Conservation (phyloP, 2,329 filamentous ascomycete genomes). For the Didymella lethalis region DNA sequence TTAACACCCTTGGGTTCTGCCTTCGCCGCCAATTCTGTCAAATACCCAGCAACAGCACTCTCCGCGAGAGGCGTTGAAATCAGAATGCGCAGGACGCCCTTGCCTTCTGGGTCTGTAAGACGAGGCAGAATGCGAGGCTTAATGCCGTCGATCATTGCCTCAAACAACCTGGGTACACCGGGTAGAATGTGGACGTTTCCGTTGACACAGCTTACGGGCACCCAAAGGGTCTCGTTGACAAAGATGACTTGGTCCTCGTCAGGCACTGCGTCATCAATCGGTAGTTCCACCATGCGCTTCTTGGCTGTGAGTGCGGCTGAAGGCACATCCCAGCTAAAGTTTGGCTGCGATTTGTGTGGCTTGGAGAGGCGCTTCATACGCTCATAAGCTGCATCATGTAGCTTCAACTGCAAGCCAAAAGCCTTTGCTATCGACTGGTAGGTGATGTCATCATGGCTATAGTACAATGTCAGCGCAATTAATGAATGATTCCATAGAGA, state of each 20-base stretch:
- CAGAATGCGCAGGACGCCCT: constrained; percentile 78
- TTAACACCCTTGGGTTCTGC: constrained; percentile 82
- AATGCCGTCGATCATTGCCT: constrained; percentile 77
- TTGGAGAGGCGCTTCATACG: constrained; percentile 85
- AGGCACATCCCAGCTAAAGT: constrained; percentile 85
- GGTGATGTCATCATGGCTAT: constrained; percentile 94
- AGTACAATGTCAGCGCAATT: constrained; percentile 19
- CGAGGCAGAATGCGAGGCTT: constrained; percentile 75
- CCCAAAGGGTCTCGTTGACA: constrained; percentile 83
- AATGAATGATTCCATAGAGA: constrained; percentile 10
- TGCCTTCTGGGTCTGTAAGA: constrained; percentile 79
- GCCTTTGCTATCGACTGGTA: constrained; percentile 94
- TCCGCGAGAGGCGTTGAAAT: constrained; percentile 89
- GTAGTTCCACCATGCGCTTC: constrained; percentile 88
- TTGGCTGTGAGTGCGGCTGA: constrained; percentile 81
- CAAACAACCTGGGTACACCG: constrained; percentile 85
- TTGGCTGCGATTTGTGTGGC: constrained; percentile 73
- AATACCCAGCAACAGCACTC: constrained; percentile 81
- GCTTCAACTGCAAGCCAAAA: constrained; percentile 76
- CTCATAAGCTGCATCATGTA: constrained; percentile 78
- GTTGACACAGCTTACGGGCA: constrained; percentile 87
- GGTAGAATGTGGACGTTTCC: constrained; percentile 93
- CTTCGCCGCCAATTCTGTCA: constrained; percentile 78
- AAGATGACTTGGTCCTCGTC: constrained; percentile 79
- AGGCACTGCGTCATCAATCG: constrained; percentile 72